phyloP scores from a whole-genome alignment of 78 protist genomes.

The Tieghemostelium lacteum region DNA sequence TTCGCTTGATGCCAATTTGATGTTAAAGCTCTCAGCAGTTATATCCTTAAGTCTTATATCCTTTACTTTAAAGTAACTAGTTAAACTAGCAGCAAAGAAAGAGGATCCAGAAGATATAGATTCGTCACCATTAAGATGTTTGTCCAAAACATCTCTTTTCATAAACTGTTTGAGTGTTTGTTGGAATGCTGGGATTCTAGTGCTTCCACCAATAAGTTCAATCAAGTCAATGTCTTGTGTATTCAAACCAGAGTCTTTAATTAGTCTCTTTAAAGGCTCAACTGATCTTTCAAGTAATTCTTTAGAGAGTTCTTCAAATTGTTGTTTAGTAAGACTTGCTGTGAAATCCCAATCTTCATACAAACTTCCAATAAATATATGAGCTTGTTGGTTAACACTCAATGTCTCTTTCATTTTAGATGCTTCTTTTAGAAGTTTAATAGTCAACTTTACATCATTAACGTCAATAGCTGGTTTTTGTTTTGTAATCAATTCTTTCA shows the following conservation, averaged over 20 bases:
- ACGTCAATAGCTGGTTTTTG: constrained; percentile 6
- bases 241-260: constrained; percentile 16
- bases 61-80: constrained; percentile 81
- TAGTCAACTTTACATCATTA: constrained; percentile 34
- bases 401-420: constrained; percentile 83
- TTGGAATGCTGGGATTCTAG: constrained; percentile 74
- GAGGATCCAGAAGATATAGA: constrained; percentile 86
- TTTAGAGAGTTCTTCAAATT: constrained; percentile 77
- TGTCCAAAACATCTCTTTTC: constrained; percentile 70
- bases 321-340: constrained; percentile 44
- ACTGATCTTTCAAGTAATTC: constrained; percentile 63
- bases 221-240: constrained; percentile 40
- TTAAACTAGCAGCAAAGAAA: constrained; percentile 74
- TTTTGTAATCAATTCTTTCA: constrained; percentile 32
- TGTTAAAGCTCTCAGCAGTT: constrained; percentile 11
- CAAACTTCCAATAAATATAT: constrained; percentile 67
- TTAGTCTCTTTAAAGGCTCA: constrained; percentile 47
- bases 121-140: constrained; percentile 90
- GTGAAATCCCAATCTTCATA: constrained; percentile 80
- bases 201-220: constrained; percentile 65
- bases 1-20: background rate
- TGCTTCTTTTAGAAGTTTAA: constrained; percentile 86
- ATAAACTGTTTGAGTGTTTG: constrained; percentile 36
- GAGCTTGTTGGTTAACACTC: constrained; percentile 87
- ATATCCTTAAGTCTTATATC: constrained; percentile 90